These are phyloP conservation scores for Vitis hybrid DNA, from an alignment of 177 flowering plant genomes.

Conservation along the genomic window DNA sequence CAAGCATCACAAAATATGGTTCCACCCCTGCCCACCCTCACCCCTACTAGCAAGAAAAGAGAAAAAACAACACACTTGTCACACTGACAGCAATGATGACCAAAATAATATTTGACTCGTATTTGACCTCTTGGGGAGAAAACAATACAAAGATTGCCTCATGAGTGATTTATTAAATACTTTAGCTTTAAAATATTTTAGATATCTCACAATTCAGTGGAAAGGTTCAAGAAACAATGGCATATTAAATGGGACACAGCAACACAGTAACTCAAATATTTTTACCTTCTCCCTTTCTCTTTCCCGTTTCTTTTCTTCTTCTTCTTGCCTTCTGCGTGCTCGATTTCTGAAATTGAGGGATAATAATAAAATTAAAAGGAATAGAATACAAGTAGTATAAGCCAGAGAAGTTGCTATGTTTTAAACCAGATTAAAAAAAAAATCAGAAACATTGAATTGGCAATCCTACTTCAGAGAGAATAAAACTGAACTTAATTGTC, in stretches of 20 bases:
- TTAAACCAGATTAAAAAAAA: not conserved
- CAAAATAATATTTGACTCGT: no score
- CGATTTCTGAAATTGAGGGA: slow-evolving; percentile 39
- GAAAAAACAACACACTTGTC: no score
- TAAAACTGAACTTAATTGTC: not conserved
- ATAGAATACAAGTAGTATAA: not conserved
- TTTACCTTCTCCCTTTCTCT: slow-evolving; percentile 76
- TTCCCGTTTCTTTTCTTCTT: slow-evolving; percentile 64
- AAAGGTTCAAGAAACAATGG: not conserved
- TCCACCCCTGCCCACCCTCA: no score
- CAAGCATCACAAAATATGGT: no score
- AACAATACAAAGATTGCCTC: no score
- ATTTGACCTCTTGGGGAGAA: no score
- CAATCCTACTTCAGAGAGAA: not conserved
- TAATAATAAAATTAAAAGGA: not conserved
- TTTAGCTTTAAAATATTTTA: no score
- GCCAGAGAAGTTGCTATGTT: not conserved
- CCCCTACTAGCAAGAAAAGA: no score
- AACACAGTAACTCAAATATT: no score
- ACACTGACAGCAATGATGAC: no score
- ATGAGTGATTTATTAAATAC: no score
- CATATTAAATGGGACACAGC: not conserved
- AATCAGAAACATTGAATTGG: not conserved
- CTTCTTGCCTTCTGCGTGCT: slow-evolving; percentile 56
- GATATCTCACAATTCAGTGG: no score